phyloP scores from a whole-genome alignment of 805 yeast species.

The Groenewaldozyma salmanticensis region DNA sequence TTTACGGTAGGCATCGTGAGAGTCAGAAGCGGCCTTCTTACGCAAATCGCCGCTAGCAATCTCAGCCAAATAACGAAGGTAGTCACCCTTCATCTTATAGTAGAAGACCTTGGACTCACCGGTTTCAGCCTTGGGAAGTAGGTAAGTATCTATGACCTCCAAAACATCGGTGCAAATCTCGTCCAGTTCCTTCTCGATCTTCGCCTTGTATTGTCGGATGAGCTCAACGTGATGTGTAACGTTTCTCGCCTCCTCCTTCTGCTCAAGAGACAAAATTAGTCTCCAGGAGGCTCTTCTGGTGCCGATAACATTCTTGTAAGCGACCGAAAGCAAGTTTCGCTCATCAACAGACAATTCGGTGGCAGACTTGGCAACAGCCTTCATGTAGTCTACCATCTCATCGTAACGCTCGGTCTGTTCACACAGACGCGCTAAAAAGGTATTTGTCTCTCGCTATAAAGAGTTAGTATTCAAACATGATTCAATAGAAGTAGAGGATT shows the following conservation, averaged over 20 bases:
- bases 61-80: conserved; percentile 98
- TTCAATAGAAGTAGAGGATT: too few relatives aligned
- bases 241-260: conserved; percentile 97
- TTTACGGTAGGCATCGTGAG: conserved; percentile 90
- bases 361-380: conserved; percentile 67
- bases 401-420: conserved; percentile 99
- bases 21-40: conserved; percentile 87
- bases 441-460: conserved; percentile 68
- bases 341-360: conserved; percentile 92
- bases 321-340: conserved; percentile 93
- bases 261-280: conserved; percentile 96
- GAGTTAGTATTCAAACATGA: not conserved
- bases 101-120: conserved; percentile 98
- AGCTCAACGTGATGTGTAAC: conserved; percentile 78
- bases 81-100: conserved; percentile 99
- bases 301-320: conserved; percentile 97
- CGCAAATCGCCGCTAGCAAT: conserved; percentile 90
- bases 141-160: conserved; percentile 76
- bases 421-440: conserved; percentile 95
- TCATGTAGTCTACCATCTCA: conserved; percentile 99
- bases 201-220: conserved; percentile 90
- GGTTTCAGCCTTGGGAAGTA: conserved; percentile 89
- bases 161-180: conserved; percentile 93
- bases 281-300: conserved; percentile 99
- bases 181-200: conserved; percentile 89